Evolutionary conservation across 768 basidiomycete species (phyloP).

Genomic region (Naematelia encephala): DNA sequence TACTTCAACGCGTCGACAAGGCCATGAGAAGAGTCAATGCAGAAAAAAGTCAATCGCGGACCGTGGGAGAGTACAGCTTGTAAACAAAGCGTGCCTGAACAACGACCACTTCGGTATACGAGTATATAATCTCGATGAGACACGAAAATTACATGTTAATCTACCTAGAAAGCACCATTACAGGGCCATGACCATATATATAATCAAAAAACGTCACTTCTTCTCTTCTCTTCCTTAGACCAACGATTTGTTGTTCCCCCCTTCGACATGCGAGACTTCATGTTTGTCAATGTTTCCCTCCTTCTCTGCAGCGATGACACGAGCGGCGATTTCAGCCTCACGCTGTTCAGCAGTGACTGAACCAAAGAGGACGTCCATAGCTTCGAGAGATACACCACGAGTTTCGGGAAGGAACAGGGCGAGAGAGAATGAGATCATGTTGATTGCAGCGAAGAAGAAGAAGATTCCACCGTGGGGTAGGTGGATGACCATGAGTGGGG

Average conservation of each 20-base stretch:
- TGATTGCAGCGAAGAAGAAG: slow-evolving; percentile 44
- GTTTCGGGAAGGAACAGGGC: slow-evolving; percentile 35
- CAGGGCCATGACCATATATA: too few species aligned
- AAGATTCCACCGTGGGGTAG: slow-evolving; percentile 43
- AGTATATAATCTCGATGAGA: too few species aligned
- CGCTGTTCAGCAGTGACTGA: slow-evolving; percentile 41
- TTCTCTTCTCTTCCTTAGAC: too few species aligned
- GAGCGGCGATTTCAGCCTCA: slow-evolving; percentile 36
- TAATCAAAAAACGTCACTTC: too few species aligned
- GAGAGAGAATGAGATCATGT: slow-evolving; percentile 23
- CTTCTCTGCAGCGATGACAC: too few species aligned
- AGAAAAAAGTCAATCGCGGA: slow-evolving; percentile 2
- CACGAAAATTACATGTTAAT: too few species aligned
- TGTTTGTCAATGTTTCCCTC: too few species aligned
- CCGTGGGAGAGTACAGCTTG: slow-evolving; percentile 4
- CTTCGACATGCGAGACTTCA: too few species aligned
- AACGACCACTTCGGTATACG: too few species aligned
- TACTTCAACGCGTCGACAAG: not conserved
- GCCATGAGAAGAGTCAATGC: not conserved
- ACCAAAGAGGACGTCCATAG: slow-evolving; percentile 44
- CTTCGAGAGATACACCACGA: slow-evolving; percentile 29
- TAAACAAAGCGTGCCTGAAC: too few species aligned
- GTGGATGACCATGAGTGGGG: slow-evolving; percentile 40
- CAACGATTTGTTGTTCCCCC: too few species aligned
- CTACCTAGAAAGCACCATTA: too few species aligned